Evolutionary conservation across 495 filamentous ascomycete species (phyloP).

Genomic region (Penicillium angulare): DNA sequence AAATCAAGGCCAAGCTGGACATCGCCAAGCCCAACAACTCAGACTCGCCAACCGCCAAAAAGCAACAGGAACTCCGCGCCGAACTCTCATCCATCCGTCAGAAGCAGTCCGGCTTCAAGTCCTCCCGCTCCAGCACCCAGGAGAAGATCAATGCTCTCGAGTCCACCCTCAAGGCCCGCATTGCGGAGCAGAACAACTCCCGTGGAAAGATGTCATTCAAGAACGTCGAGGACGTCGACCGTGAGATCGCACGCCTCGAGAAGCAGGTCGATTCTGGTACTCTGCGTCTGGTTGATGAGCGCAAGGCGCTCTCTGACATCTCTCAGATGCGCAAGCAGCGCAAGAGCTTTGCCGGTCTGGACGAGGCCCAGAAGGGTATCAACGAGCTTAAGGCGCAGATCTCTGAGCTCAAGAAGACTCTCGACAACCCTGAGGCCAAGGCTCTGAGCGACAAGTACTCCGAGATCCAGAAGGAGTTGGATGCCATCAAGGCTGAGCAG

Average conservation of each 20-base stretch:
- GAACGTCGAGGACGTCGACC: constrained; percentile 82
- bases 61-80: constrained; percentile 75
- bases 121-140: constrained; percentile 65
- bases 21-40: constrained; percentile 70
- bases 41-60: constrained; percentile 69
- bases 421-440: constrained; percentile 92
- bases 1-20: constrained; percentile 81
- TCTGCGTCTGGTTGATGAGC: constrained; percentile 95
- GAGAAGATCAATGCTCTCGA: constrained; percentile 88
- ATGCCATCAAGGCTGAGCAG: constrained; percentile 84
- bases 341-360: constrained; percentile 84
- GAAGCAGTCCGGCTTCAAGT: constrained; percentile 83
- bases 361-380: constrained; percentile 79
- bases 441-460: constrained; percentile 81
- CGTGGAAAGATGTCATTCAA: constrained; percentile 76
- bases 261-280: constrained; percentile 79
- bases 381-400: constrained; percentile 81
- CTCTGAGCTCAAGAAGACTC: constrained; percentile 74
- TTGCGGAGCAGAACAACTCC: constrained; percentile 81
- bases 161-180: constrained; percentile 73
- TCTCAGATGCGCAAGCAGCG: constrained; percentile 79
- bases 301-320: constrained; percentile 83
- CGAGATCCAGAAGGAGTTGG: constrained; percentile 78
- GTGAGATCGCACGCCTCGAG: constrained; percentile 74
- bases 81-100: constrained; percentile 70